Conservation (phyloP, 2,329 filamentous ascomycete species). For the Epichloe sp. region DNA sequence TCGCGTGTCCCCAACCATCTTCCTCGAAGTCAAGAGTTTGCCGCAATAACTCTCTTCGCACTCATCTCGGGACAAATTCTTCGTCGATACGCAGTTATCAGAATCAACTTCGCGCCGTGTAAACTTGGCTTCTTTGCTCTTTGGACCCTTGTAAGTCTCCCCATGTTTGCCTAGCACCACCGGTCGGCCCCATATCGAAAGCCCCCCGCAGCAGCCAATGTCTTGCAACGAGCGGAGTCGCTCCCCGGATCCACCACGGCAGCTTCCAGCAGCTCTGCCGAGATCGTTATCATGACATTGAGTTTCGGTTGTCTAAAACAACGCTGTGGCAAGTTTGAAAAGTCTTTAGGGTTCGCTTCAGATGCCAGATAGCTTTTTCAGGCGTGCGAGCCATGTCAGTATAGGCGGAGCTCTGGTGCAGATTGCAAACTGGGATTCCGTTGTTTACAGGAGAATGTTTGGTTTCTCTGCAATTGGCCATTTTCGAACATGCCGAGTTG, state of each 20-base stretch:
- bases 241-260: slow-evolving; percentile 5
- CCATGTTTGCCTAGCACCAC: neutral
- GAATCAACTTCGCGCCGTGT: neutral
- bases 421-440: neutral
- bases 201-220: slow-evolving; percentile 6
- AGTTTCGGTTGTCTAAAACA: neutral
- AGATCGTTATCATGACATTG: neutral
- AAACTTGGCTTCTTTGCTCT: neutral
- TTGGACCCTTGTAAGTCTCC: slow-evolving; percentile 3
- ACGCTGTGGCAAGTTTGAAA: neutral
- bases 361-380: neutral
- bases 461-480: neutral
- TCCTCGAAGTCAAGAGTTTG: neutral
- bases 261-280: neutral
- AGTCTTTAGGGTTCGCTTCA: neutral
- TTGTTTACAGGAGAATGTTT: neutral
- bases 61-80: neutral
- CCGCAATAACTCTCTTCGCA: neutral
- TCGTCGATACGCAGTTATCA: neutral
- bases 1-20: neutral
- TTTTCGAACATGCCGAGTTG: neutral
- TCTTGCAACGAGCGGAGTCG: slow-evolving; percentile 8
- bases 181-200: slow-evolving; percentile 1
- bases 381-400: neutral
- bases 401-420: neutral